Conservation (phyloP, 2,329 filamentous ascomycete species). For the Pochonia chlamydosporia region DNA sequence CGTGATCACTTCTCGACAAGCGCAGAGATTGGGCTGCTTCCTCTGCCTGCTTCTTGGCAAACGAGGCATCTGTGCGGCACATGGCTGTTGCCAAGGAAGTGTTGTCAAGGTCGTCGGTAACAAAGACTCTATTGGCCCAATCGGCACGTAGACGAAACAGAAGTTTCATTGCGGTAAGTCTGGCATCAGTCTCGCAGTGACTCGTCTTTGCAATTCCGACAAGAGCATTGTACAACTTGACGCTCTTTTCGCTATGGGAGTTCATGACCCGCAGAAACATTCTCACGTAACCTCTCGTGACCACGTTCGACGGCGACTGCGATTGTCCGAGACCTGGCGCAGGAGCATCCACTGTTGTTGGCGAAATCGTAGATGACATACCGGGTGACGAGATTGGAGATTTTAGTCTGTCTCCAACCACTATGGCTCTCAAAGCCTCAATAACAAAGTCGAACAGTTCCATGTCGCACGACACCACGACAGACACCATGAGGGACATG, state of each 20-base stretch:
- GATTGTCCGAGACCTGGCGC: slow-evolving; percentile 17
- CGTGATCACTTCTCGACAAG: slow-evolving; percentile 38
- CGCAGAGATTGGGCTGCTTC: slow-evolving; percentile 42
- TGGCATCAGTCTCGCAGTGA: slow-evolving; percentile 60
- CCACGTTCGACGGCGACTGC: slow-evolving; percentile 62
- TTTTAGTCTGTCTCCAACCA: slow-evolving; percentile 41
- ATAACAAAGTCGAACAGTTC: slow-evolving; percentile 55
- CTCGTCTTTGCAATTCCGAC: slow-evolving; percentile 57
- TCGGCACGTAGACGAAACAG: slow-evolving; percentile 81
- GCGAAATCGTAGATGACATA: slow-evolving; percentile 17
- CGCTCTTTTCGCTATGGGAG: slow-evolving; percentile 57
- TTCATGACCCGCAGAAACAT: slow-evolving; percentile 74
- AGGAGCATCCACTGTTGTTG: slow-evolving; percentile 14
- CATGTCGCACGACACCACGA: slow-evolving; percentile 55
- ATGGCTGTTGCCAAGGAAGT: slow-evolving; percentile 67
- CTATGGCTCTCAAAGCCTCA: slow-evolving; percentile 43
- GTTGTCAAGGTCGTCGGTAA: slow-evolving; percentile 65
- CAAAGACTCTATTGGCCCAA: slow-evolving; percentile 68
- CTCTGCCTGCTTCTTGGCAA: slow-evolving; percentile 44
- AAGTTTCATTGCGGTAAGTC: slow-evolving; percentile 69
- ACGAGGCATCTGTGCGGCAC: slow-evolving; percentile 54
- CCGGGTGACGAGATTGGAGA: slow-evolving; percentile 32
- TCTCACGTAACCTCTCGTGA: slow-evolving; percentile 63
- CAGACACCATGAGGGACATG: slow-evolving; percentile 57
- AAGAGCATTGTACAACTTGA: slow-evolving; percentile 56